phyloP scores from a whole-genome alignment of 495 filamentous ascomycete species.

The Patellaria atrata region DNA sequence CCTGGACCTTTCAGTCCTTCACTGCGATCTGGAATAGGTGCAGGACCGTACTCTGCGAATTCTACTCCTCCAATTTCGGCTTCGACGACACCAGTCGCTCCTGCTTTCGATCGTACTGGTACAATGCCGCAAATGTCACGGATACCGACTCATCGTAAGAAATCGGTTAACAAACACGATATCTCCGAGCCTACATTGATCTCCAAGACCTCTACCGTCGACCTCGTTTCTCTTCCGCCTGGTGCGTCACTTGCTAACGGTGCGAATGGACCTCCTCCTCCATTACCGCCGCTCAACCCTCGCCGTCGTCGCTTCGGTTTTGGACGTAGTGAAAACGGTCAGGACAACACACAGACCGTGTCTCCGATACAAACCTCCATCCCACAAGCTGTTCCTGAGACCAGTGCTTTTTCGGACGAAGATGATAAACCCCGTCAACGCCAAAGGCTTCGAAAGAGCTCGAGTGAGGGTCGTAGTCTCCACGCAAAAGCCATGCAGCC shows the following conservation, averaged over 20 bases:
- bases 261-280: conserved; percentile 21
- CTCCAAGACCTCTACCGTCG: conserved; percentile 59
- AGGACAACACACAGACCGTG: background rate
- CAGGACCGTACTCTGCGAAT: conserved; percentile 36
- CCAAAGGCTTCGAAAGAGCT: conserved; percentile 14
- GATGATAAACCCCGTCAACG: conserved; percentile 7
- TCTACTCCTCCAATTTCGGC: conserved; percentile 40
- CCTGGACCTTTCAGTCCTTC: conserved; percentile 12
- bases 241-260: conserved; percentile 29
- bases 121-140: conserved; percentile 20
- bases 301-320: conserved; percentile 23
- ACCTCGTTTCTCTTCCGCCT: conserved; percentile 28
- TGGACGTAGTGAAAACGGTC: conserved; percentile 11
- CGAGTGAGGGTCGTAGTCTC: conserved; percentile 18
- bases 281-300: conserved; percentile 27
- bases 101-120: conserved; percentile 15
- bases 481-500: conserved; percentile 2
- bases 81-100: conserved; percentile 23
- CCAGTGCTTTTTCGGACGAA: conserved; percentile 17
- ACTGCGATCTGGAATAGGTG: background rate
- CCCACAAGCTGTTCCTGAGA: conserved; percentile 10
- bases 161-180: conserved; percentile 52
- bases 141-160: conserved; percentile 37
- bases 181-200: conserved; percentile 78
- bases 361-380: conserved; percentile 3